Evolutionary conservation across 305 asterid genomes (phyloP).

Genomic region (Ilex paraguariensis): DNA sequence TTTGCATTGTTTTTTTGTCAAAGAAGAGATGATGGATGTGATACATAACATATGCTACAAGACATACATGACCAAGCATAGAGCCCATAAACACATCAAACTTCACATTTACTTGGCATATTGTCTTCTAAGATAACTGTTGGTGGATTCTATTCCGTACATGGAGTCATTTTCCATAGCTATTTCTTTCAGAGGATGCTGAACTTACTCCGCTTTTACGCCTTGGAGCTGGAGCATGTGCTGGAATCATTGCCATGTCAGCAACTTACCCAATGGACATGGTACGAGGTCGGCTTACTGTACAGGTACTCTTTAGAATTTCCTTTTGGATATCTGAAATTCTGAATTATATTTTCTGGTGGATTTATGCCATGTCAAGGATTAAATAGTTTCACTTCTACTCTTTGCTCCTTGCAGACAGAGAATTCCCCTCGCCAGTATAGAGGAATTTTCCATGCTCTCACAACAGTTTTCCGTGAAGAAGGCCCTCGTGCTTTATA

Average conservation of each 20-base stretch:
- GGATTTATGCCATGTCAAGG: too few species aligned
- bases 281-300: conserved; percentile 40
- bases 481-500: conserved; percentile 36
- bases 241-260: conserved; percentile 43
- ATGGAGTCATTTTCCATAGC: too few species aligned
- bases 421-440: conserved; percentile 30
- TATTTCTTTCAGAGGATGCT: conserved; percentile 25
- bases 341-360: too few species aligned
- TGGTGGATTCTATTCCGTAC: too few species aligned
- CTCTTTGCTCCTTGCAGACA: conserved; percentile 13
- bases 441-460: conserved; percentile 34
- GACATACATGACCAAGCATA: too few species aligned
- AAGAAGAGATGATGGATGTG: too few species aligned
- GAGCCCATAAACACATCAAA: too few species aligned
- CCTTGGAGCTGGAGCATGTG: conserved; percentile 46
- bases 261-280: conserved; percentile 42
- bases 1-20: too few species aligned
- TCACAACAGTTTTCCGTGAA: conserved; percentile 26
- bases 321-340: too few species aligned
- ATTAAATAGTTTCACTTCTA: neutral
- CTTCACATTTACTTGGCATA: too few species aligned
- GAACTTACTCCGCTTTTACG: conserved; percentile 39
- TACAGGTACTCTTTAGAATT: conserved; percentile 14
- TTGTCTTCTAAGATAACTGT: too few species aligned
- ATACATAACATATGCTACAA: too few species aligned